Conservation (phyloP, 306 rosid genomes). For the Senna tora region DNA sequence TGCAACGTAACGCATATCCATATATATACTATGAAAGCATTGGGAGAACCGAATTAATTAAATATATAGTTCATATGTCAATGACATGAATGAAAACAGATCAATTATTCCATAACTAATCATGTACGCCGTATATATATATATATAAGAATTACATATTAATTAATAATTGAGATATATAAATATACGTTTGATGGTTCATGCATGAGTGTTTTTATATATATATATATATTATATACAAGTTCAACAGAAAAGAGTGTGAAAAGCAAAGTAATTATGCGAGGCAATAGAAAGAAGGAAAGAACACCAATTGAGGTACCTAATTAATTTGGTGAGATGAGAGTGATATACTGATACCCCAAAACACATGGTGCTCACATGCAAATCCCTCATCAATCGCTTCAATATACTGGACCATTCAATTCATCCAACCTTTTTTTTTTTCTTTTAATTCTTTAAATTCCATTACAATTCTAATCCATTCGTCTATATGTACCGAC, state of each 20-base stretch:
- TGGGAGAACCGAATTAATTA: background rate
- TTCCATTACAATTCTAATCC: conserved; percentile 33
- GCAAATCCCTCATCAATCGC: background rate
- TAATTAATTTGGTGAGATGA: background rate
- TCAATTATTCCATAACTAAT: conserved; percentile 4
- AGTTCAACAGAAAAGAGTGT: background rate
- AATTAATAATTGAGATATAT: too few species aligned
- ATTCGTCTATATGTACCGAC: background rate
- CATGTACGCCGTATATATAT: too few species aligned
- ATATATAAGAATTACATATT: too few species aligned
- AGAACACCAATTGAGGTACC: background rate
- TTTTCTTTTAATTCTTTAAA: too few species aligned
- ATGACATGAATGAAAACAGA: background rate
- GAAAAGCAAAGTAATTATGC: background rate
- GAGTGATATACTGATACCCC: background rate
- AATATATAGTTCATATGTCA: background rate
- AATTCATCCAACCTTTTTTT: too few species aligned
- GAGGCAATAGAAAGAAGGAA: background rate
- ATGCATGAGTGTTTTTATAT: too few species aligned
- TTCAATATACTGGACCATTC: conserved; percentile 35
- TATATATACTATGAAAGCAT: background rate
- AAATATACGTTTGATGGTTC: too few species aligned
- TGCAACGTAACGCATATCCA: too few species aligned
- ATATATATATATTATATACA: too few species aligned
- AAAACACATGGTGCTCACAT: conserved; percentile 22